A percentile compares a stretch with the other conserved stretches of the same genome.
These are phyloP conservation scores for Colletotrichum musicola DNA, from an alignment of 2,329 filamentous ascomycete species.

Conservation along the genomic window DNA sequence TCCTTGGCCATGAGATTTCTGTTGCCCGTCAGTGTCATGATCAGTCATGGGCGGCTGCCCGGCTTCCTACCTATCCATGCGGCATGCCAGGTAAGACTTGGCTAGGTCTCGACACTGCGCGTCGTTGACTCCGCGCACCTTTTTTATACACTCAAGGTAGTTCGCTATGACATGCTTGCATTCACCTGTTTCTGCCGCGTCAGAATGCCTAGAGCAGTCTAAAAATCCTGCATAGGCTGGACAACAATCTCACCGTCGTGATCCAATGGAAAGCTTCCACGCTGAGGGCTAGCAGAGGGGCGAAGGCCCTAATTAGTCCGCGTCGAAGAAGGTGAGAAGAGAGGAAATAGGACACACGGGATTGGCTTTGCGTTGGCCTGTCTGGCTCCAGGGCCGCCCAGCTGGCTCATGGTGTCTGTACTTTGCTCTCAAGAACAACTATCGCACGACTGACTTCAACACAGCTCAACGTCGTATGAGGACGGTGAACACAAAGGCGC, in stretches of 20 bases:
- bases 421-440: neutral
- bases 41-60: neutral
- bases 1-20: constrained; percentile 97
- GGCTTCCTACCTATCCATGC: constrained; percentile 87
- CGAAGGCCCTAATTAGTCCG: neutral
- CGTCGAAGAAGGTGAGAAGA: neutral
- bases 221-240: neutral
- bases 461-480: no score
- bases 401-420: constrained; percentile 65
- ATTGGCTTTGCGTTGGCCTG: constrained; percentile 75
- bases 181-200: constrained; percentile 72
- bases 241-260: constrained; percentile 73
- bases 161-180: constrained; percentile 89
- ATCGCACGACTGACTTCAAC: no score
- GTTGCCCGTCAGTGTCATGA: constrained; percentile 9
- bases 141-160: constrained; percentile 91
- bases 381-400: constrained; percentile 78
- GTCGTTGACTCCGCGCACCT: constrained; percentile 85
- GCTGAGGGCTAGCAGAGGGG: constrained; percentile 75
- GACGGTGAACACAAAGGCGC: no score
- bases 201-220: constrained; percentile 1
- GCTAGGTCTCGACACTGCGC: constrained; percentile 86
- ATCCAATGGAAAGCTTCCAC: constrained; percentile 96
- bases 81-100: constrained; percentile 89
- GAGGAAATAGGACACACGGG: constrained; percentile 66